These are phyloP conservation scores for Nannizzia gypsea DNA, from an alignment of 2,329 filamentous ascomycete species.

Conservation along the genomic window DNA sequence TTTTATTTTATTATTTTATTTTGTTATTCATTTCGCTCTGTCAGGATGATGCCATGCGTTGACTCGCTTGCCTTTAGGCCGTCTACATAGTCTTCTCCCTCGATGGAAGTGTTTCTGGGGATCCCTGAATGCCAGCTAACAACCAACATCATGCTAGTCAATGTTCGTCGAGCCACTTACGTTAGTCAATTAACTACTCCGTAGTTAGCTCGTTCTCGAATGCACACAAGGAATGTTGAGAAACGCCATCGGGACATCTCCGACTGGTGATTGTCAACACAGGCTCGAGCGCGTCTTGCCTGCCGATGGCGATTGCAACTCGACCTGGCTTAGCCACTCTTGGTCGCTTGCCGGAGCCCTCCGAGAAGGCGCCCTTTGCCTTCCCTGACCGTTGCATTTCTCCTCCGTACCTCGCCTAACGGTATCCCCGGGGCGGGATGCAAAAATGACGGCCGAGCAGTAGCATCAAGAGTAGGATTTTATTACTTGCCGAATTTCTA, in stretches of 20 bases:
- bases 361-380: not conserved
- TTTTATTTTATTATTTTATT: too few species aligned
- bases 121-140: too few species aligned
- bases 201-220: too few species aligned
- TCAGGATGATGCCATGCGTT: too few species aligned
- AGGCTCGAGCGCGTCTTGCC: not conserved
- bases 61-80: too few species aligned
- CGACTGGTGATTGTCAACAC: not conserved
- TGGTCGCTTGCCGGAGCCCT: not conserved
- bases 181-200: too few species aligned
- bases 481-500: not conserved
- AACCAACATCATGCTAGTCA: too few species aligned
- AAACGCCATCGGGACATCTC: not conserved
- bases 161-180: too few species aligned
- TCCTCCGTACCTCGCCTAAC: not conserved
- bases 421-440: not conserved
- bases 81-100: too few species aligned
- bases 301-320: not conserved
- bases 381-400: not conserved
- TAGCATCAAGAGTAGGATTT: not conserved
- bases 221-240: not conserved
- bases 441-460: not conserved
- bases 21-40: too few species aligned
- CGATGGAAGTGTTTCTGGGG: too few species aligned
- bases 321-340: not conserved